Evolutionary conservation across 2,329 filamentous ascomycete genomes (phyloP).

Genomic region (Verticillium albo-atrum): DNA sequence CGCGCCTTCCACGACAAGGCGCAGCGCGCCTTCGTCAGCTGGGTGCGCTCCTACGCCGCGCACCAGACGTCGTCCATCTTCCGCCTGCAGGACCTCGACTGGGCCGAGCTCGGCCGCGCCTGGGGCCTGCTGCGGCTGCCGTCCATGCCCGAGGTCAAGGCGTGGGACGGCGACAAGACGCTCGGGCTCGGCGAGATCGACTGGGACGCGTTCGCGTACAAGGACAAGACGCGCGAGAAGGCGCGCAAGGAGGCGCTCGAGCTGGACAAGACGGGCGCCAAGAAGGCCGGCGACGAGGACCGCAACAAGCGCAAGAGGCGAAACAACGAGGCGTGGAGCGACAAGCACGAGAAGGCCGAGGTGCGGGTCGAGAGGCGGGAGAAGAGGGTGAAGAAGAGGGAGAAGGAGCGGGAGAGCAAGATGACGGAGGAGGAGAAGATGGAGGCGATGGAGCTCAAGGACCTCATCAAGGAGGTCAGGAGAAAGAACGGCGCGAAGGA

Average conservation of each 20-base stretch:
- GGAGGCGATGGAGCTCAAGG: constrained; percentile 58
- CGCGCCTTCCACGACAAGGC: constrained; percentile 75
- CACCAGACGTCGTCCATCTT: constrained; percentile 93
- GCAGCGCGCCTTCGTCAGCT: constrained; percentile 88
- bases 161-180: constrained; percentile 64
- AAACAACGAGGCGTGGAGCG: constrained; percentile 68
- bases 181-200: constrained; percentile 57
- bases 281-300: constrained; percentile 25
- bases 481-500: constrained; percentile 44
- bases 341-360: constrained; percentile 62
- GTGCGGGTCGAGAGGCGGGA: constrained; percentile 58
- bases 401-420: constrained; percentile 56
- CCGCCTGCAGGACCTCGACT: constrained; percentile 74
- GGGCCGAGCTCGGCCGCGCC: constrained; percentile 72
- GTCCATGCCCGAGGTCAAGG: constrained; percentile 86
- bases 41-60: constrained; percentile 86
- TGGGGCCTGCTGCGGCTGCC: constrained; percentile 87
- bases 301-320: constrained; percentile 52
- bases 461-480: constrained; percentile 61
- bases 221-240: constrained; percentile 67
- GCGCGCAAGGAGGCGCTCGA: constrained; percentile 55
- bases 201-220: constrained; percentile 65
- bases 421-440: constrained; percentile 69
- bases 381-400: constrained; percentile 58
- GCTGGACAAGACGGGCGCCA: constrained; percentile 36